Conservation (phyloP, 495 filamentous ascomycete genomes). For the Cryomyces antarcticus region DNA sequence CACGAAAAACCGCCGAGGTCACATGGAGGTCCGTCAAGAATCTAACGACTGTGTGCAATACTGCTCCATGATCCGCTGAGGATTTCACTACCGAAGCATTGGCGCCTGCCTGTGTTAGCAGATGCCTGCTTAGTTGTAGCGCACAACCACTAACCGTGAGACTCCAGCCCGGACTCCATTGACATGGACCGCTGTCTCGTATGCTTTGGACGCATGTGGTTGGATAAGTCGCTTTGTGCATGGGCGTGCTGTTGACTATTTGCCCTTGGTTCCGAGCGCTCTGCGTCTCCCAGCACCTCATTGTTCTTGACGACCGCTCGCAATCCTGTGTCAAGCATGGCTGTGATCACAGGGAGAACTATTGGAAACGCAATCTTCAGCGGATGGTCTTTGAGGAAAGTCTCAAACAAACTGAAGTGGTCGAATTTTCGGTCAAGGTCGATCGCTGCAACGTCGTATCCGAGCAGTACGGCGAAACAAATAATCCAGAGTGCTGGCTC, state of each 20-base stretch:
- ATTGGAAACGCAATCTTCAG: constrained; percentile 54
- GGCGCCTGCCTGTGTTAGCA: background rate
- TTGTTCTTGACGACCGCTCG: constrained; percentile 43
- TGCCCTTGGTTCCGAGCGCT: too few species aligned
- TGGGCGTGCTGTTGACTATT: too few species aligned
- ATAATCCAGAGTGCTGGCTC: constrained; percentile 69
- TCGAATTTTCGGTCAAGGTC: constrained; percentile 56
- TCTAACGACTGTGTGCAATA: constrained; percentile 53
- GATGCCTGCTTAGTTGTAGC: background rate
- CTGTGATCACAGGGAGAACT: constrained; percentile 58
- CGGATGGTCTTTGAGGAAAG: constrained; percentile 34
- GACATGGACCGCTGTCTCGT: too few species aligned
- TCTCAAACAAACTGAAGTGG: constrained; percentile 46
- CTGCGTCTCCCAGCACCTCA: constrained; percentile 27
- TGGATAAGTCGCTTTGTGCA: too few species aligned
- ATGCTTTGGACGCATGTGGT: too few species aligned
- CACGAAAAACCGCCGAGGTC: constrained; percentile 52
- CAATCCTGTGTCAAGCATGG: constrained; percentile 71
- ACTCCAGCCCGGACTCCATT: too few species aligned
- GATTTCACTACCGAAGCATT: background rate
- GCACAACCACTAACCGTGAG: background rate
- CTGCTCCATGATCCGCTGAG: constrained; percentile 3
- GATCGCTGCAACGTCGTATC: constrained; percentile 53
- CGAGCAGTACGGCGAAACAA: constrained; percentile 78
- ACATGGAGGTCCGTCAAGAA: constrained; percentile 61